Percentiles rank a stretch among this genome's conserved stretches.
phyloP scores from a whole-genome alignment of 1,139 yeast species.

The Sugiyamaella sp. region DNA sequence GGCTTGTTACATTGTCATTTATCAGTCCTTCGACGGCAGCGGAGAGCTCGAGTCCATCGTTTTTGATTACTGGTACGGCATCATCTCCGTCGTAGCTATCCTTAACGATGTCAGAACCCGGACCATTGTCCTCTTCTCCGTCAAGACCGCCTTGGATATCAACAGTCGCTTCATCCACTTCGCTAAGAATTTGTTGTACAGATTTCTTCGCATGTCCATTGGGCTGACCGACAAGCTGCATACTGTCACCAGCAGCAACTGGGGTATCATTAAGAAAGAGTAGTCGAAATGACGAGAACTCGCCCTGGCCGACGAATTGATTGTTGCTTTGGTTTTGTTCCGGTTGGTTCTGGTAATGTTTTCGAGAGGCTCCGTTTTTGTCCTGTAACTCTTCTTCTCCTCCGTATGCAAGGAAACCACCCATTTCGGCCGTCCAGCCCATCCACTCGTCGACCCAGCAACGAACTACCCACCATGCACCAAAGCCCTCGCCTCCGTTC shows the following conservation, averaged over 20 bases:
- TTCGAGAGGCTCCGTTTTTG: no score
- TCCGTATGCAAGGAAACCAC: conserved; percentile 54
- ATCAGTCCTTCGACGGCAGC: conserved; percentile 2
- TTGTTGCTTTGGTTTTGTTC: not conserved
- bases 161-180: not conserved
- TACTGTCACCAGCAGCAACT: not conserved
- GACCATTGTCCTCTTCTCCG: not conserved
- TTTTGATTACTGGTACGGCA: not conserved
- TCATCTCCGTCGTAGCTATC: not conserved
- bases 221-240: not conserved
- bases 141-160: not conserved
- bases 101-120: not conserved
- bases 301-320: conserved; percentile 9
- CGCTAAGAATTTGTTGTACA: not conserved
- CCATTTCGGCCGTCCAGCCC: conserved; percentile 68
- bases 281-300: conserved; percentile 12
- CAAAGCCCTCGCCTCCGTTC: conserved; percentile 63
- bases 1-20: conserved; percentile 4
- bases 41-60: not conserved
- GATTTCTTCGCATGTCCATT: conserved; percentile 1
- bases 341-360: no score
- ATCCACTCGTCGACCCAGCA: conserved; percentile 81
- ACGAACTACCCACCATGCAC: conserved; percentile 77
- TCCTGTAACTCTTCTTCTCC: conserved; percentile 20
- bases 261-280: not conserved